Base-by-base conservation (phyloP, 768 basidiomycete species). In the Lepiota venenata region DNA sequence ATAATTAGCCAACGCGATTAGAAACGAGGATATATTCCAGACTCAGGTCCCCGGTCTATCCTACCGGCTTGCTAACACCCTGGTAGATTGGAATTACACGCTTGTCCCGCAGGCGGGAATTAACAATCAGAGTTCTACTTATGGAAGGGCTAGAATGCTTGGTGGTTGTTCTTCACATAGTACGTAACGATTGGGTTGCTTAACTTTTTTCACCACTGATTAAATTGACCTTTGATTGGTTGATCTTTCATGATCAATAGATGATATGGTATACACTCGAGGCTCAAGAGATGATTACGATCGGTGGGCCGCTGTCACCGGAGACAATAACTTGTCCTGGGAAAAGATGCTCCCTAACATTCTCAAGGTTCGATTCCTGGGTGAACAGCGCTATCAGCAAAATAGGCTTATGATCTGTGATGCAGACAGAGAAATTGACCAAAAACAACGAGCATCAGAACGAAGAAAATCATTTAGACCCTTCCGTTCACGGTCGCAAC, bases 291-390 rank as follows among this genome's bases (percentile, higher is more conserved):
- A 68, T 20, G 70, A 72, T 39, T 72, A 57, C 22, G 59, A 72
- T 49, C 58, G 61, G 15, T 69, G 59, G 22, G 70, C 66, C 2
- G 52, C 44, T 3, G 42, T 66, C 5, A 64, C 67, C 1, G 63
- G 65, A 2, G 70, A 72, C 50, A 6, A 50, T 14, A 69, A 69
- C 2, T 71, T 69, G 71, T 64, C 66, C 11, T 71, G 70, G 70
- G 58, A 66, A 18, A 57, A 47, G 3, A 45, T 70, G 42, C 49
- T 59, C n/a, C 60, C 58, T 7, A 68, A 69, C 43, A 62, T 67
- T 37, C 55, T 35, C 27, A 69, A 65, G 58, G 66, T 65, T 11
- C 32, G 8, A 8, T 32, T 32, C 9, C 10, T 9, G 32, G 9
- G 6, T 32, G 32, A 32, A 4, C 41, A 5, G 1, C 14, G 20